Base-by-base conservation (phyloP, 495 filamentous ascomycete genomes). In the Lentithecium fluviatile region DNA sequence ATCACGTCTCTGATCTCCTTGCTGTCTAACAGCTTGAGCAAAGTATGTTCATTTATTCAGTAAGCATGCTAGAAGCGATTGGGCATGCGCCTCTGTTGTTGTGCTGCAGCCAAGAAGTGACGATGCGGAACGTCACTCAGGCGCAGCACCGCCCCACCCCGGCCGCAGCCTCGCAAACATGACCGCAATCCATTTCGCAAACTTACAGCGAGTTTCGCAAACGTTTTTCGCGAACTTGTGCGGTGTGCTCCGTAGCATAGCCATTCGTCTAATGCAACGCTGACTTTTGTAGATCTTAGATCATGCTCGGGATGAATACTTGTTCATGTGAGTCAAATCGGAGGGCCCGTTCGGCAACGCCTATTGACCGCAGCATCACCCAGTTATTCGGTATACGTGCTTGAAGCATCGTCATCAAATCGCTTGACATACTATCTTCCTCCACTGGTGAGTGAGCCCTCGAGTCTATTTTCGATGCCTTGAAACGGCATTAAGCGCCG, bases 1-100 rank as follows among this genome's bases (percentile, higher is more conserved):
- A 86, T 95, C 64, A 94, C 92, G 38, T 93, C 89, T 15, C 78
- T 96, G 57, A 94, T 96, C 55, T 91, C 88, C 79, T 84, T 97
- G 74, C 83, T 97, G 63, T 93, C 88, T 65, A 92, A 95, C 78
- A 90, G 85, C 69, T 84, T 96, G 65, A 88, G 86, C 40, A 89
- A 88, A 70, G 90, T 97, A 71, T 26, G 72, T 54, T 48, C 23
- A 38, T 26, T 40, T 53, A 47, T 58, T 52, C 25, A 32, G 11
- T 23, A 53, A 45, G 50, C 56, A 60, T 57, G 51, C 55, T 54
- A 53, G 52, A 63, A 62, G 62, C 29, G 58, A 58, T 66, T 66
- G 63, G 67, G 10, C 29, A 32, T 32, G 29, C 29, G 10, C 29
- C 4, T 32, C 55, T 64, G 12, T 56, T 36, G 45, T 8, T 19